These are phyloP conservation scores for Boletus rubroflammeus DNA, from an alignment of 768 basidiomycete species.

Conservation along the genomic window DNA sequence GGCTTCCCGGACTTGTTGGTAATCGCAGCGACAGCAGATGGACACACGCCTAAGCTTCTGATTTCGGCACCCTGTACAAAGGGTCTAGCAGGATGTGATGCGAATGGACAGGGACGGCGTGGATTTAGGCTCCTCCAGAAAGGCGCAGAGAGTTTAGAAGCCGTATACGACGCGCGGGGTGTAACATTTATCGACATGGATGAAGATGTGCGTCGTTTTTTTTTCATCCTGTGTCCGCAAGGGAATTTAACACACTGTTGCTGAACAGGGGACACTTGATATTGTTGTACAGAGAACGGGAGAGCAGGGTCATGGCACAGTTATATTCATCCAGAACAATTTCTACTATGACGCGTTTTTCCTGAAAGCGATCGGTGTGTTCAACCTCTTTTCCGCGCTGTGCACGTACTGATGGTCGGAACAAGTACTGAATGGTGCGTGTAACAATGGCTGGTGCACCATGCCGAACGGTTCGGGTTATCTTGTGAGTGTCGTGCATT, in stretches of 20 bases:
- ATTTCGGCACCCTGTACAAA: conserved; percentile 59
- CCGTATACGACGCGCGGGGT: conserved; percentile 73
- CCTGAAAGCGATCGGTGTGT: conserved; percentile 88
- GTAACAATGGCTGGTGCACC: conserved; percentile 76
- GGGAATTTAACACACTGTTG: neutral
- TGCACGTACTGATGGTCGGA: neutral
- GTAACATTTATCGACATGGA: conserved; percentile 88
- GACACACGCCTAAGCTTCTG: conserved; percentile 56
- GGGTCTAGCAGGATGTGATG: conserved; percentile 56
- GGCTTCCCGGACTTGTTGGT: conserved; percentile 88
- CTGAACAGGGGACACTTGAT: conserved; percentile 79
- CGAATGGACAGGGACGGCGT: conserved; percentile 49
- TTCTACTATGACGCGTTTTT: conserved; percentile 99
- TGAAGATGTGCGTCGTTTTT: conserved; percentile 74
- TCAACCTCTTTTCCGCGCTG: neutral
- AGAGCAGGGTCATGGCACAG: conserved; percentile 53
- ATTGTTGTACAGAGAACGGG: conserved; percentile 88
- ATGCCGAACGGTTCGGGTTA: conserved; percentile 61
- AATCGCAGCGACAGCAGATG: conserved; percentile 43
- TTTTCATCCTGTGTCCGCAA: neutral
- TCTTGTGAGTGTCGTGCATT: conserved; percentile 52
- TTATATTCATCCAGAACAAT: conserved; percentile 91
- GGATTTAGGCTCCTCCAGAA: conserved; percentile 58
- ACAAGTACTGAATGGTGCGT: conserved; percentile 89
- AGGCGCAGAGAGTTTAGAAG: conserved; percentile 59